These are phyloP conservation scores for Fimicolochytrium jonesii DNA, from an alignment of 192 early-diverging fungal species.

Conservation along the genomic window DNA sequence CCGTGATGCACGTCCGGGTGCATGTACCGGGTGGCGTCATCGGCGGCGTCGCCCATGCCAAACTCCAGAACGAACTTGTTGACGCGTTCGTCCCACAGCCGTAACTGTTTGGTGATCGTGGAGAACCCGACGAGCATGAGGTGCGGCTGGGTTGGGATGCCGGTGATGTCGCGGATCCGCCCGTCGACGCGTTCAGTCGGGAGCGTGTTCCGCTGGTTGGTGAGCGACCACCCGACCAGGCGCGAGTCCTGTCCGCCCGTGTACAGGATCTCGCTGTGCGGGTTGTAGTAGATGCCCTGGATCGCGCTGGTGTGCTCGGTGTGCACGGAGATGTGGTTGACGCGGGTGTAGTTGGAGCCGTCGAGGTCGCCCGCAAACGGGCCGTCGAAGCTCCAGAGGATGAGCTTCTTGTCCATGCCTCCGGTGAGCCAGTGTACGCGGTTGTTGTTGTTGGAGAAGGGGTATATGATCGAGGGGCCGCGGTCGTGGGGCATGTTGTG, in stretches of 20 bases:
- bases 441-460: neutral
- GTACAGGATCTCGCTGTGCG: constrained; percentile 11
- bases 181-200: constrained; percentile 3
- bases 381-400: constrained; percentile 20
- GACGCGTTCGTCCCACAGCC: constrained; percentile 14
- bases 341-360: constrained; percentile 2
- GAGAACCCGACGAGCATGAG: constrained; percentile 21
- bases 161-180: constrained; percentile 10
- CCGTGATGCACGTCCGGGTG: constrained; percentile 12
- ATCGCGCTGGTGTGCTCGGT: constrained; percentile 11
- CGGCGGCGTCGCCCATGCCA: neutral
- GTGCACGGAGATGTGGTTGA: constrained; percentile 8
- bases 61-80: constrained; percentile 7
- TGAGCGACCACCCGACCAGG: constrained; percentile 14
- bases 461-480: neutral
- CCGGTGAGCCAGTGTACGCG: constrained; percentile 18
- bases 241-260: constrained; percentile 8
- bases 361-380: neutral
- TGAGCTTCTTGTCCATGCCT: constrained; percentile 6
- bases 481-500: constrained; percentile 19
- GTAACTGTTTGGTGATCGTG: neutral
- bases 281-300: constrained; percentile 4
- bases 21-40: constrained; percentile 3
- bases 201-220: neutral
- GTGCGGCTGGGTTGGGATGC: constrained; percentile 4